Evolutionary conservation across 2,329 filamentous ascomycete genomes (phyloP).

Genomic region (Madurella mycetomatis): DNA sequence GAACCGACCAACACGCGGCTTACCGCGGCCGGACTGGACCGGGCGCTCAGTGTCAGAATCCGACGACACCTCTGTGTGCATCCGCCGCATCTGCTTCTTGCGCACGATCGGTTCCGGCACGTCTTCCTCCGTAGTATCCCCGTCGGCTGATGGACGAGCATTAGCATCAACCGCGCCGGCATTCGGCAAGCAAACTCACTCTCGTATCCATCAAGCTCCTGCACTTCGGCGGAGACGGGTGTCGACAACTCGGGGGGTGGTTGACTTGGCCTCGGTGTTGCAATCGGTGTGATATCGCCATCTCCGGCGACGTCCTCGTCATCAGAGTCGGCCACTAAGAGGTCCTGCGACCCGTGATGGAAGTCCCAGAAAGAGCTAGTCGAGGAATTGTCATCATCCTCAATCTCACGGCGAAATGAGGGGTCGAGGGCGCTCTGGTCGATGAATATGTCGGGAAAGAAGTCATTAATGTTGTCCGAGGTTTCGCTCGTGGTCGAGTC

Average conservation of each 20-base stretch:
- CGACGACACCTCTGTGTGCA: constrained; percentile 37
- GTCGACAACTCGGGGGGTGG: constrained; percentile 33
- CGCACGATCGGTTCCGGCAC: constrained; percentile 47
- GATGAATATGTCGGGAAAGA: constrained; percentile 76
- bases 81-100: constrained; percentile 40
- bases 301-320: constrained; percentile 37
- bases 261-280: constrained; percentile 38
- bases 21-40: constrained; percentile 40
- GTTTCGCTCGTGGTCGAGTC: constrained; percentile 57
- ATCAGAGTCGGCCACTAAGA: constrained; percentile 36
- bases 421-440: constrained; percentile 70
- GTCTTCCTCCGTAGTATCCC: constrained; percentile 60
- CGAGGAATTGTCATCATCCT: constrained; percentile 57
- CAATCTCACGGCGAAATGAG: constrained; percentile 67
- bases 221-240: constrained; percentile 31
- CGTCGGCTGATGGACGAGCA: constrained; percentile 44
- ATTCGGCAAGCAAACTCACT: constrained; percentile 44
- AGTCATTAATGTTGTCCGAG: constrained; percentile 57
- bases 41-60: constrained; percentile 49
- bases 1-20: constrained; percentile 52
- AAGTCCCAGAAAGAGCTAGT: constrained; percentile 63
- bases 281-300: constrained; percentile 40
- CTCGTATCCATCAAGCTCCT: constrained; percentile 54
- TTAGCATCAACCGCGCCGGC: constrained; percentile 35
- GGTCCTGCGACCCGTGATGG: constrained; percentile 41